Evolutionary conservation across 805 yeast genomes (phyloP), one percentile per base, ranked within the genome.

Genomic region (Teunomyces panamensis): DNA sequence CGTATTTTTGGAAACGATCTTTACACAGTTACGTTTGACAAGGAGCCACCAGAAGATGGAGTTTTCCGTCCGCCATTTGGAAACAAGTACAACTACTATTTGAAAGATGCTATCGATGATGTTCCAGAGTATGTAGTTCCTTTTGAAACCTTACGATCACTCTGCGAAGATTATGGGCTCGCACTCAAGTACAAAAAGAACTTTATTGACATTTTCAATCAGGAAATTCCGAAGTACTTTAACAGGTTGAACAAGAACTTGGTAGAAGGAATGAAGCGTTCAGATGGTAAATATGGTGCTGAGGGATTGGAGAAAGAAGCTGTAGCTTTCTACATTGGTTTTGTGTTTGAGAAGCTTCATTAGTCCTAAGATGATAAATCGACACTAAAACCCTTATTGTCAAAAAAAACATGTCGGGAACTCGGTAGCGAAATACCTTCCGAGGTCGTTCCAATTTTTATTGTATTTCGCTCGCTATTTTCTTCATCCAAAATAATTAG

Each of bases 81-180:
- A 0, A 87, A 91, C 64, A 75, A 80, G 57, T 94, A 94, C 65
- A 81, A 80, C 46, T 94, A 87, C 63, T 88, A 74, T 68, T 70
- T 94, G 49, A 83, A 83, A 54, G 99, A 94, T 69, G 99, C 99
- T 0, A 92, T 94, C 43, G 97, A 89, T 52, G 85, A 94, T 58
- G 97, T 94, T 20, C 98, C 98, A 0, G 99, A 94, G 61, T 94
- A 87, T 59, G 95, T 94, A 5, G 97, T 94, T 5, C 98, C 97
- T 1, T 90, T 94, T 66, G 97, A 92, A 59, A 80, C 84, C 1
- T 80, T 94, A 49, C 77, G 96, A 64, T 80, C 85, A 47, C 68
- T 92, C 46, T 95, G 97, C 39, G 89, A 85, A 60, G 95, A 89
- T 49, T 87, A 83, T 63, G 89, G 89, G 10, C 67, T 92, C 52